Conservation (phyloP, 352 stramenopile genomes). For the Phytophthora lateralis region DNA sequence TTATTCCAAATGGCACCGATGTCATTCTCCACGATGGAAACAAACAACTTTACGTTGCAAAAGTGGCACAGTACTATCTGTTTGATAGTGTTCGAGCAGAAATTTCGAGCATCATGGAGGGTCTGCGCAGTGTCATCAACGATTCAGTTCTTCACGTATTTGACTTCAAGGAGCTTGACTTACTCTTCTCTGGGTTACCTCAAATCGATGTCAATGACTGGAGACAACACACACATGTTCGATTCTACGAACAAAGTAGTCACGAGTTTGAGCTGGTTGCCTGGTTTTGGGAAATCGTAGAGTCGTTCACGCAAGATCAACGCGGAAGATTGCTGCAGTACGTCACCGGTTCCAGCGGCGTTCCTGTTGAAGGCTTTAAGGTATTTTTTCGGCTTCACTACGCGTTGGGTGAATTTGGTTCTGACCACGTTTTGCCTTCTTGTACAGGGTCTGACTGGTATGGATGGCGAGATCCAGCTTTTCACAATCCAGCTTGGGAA, state of each 20-base stretch:
- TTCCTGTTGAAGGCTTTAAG: constrained; percentile 85
- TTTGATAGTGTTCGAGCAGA: constrained; percentile 92
- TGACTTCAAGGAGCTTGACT: constrained; percentile 97
- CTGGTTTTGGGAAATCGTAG: constrained; percentile 86
- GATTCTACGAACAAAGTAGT: constrained; percentile 40
- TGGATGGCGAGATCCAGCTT: constrained; percentile 70
- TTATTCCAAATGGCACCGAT: constrained; percentile 64
- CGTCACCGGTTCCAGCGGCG: constrained; percentile 79
- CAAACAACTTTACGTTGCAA: constrained; percentile 93
- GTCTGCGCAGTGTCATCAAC: constrained; percentile 96
- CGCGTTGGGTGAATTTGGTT: neutral
- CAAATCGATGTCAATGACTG: constrained; percentile 91
- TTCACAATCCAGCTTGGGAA: constrained; percentile 80
- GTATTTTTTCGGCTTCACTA: constrained; percentile 16
- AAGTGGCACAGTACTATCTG: constrained; percentile 95
- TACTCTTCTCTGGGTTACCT: constrained; percentile 71
- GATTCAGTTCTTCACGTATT: constrained; percentile 96
- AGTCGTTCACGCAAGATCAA: constrained; percentile 60
- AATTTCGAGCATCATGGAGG: constrained; percentile 76
- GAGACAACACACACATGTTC: constrained; percentile 73
- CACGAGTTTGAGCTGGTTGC: constrained; percentile 54
- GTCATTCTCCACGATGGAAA: constrained; percentile 93
- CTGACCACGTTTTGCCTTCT: constrained; percentile 4
- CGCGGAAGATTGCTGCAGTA: constrained; percentile 82
- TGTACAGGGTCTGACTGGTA: constrained; percentile 63